Evolutionary conservation across 2,329 filamentous ascomycete species (phyloP).

Genomic region (Zymoseptoria ardabiliae): DNA sequence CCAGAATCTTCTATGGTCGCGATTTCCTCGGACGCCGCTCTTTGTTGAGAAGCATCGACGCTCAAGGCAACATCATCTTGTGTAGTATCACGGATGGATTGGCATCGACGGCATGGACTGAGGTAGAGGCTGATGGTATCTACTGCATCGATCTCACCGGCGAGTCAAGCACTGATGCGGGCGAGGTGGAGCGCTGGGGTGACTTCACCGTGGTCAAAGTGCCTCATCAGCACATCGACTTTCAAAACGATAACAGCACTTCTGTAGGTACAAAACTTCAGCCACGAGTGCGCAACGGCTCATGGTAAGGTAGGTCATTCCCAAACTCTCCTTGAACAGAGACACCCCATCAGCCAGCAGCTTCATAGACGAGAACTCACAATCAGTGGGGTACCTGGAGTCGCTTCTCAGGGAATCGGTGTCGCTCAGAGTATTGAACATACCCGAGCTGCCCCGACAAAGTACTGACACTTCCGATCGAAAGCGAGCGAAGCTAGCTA

Average conservation of each 20-base stretch:
- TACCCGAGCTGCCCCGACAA: constrained; percentile 45
- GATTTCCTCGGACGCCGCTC: constrained; percentile 85
- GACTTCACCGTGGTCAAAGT: constrained; percentile 10
- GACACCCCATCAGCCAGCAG: constrained; percentile 4
- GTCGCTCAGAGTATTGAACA: constrained; percentile 44
- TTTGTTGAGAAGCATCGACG: constrained; percentile 52
- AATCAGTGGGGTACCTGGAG: constrained; percentile 19
- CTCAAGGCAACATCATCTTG: constrained; percentile 50
- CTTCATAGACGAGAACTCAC: constrained; percentile 14
- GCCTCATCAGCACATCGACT: constrained; percentile 13
- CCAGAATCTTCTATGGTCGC: constrained; percentile 69
- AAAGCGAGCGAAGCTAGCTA: constrained; percentile 52
- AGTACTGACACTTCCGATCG: constrained; percentile 2
- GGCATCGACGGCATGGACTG: constrained; percentile 52
- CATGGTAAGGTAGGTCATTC: constrained; percentile 30
- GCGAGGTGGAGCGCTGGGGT: constrained; percentile 2
- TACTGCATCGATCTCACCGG: constrained; percentile 55
- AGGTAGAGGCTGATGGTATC: constrained; percentile 79
- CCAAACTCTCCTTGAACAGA: constrained; percentile 24
- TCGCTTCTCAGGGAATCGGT: constrained; percentile 23
- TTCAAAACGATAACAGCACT: constrained; percentile 1
- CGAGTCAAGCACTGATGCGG: background rate
- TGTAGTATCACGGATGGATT: constrained; percentile 61
- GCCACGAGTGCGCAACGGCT: constrained; percentile 16
- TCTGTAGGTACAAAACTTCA: constrained; percentile 19